Evolutionary conservation across 1,284 basidiomycete genomes (phyloP).

Genomic region (Cystobasidium sp.): DNA sequence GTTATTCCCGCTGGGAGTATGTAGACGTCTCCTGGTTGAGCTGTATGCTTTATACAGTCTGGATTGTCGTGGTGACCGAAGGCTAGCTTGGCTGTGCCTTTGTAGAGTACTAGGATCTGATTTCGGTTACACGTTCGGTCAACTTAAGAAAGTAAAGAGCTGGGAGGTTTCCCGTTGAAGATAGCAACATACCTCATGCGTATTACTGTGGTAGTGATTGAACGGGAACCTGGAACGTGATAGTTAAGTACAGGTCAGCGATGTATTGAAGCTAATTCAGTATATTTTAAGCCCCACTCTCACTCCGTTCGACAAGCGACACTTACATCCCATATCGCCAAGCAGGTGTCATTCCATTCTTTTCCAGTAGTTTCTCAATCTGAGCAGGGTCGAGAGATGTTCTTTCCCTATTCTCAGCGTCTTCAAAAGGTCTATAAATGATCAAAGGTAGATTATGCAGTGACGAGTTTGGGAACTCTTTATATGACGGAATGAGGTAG

Average conservation of each 20-base stretch:
- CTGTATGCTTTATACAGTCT: slow-evolving; percentile 27
- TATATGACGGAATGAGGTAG: slow-evolving; percentile 23
- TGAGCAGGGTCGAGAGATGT: slow-evolving; percentile 9
- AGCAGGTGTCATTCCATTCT: slow-evolving; percentile 29
- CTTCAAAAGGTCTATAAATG: slow-evolving; percentile 35
- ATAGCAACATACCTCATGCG: slow-evolving; percentile 22
- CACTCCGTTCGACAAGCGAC: no score
- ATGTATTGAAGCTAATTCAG: no score
- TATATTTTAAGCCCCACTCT: no score
- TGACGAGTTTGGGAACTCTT: slow-evolving; percentile 32
- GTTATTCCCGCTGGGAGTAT: slow-evolving; percentile 33
- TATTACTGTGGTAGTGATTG: slow-evolving; percentile 42
- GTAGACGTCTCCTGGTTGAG: slow-evolving; percentile 29
- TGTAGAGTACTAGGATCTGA: slow-evolving; percentile 37
- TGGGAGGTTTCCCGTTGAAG: background rate
- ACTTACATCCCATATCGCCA: slow-evolving; percentile 40
- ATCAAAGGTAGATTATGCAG: slow-evolving; percentile 31
- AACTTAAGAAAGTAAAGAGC: no score
- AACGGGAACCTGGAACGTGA: slow-evolving; percentile 26
- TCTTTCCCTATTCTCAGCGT: background rate
- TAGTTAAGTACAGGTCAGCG: no score
- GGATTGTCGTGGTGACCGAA: slow-evolving; percentile 36
- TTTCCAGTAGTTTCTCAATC: slow-evolving; percentile 13
- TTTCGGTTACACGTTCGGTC: no score
- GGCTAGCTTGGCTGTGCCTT: slow-evolving; percentile 30